These are phyloP conservation scores for Plasmodium ovale DNA, from an alignment of 169 alveolate species.

Conservation along the genomic window DNA sequence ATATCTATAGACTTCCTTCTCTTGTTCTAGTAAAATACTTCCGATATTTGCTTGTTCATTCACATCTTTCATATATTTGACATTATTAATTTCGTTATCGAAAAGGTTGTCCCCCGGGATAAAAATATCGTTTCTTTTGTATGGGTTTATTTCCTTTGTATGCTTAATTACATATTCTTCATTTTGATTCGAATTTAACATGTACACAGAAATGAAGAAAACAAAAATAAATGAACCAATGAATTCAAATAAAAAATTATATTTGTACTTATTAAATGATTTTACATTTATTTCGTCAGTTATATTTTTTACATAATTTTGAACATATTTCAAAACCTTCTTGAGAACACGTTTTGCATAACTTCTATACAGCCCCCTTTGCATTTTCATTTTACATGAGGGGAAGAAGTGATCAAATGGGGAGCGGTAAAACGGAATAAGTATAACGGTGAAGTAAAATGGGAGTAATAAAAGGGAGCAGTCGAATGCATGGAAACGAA, in stretches of 20 bases:
- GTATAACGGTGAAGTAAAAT: background rate
- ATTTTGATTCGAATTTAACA: constrained; percentile 62
- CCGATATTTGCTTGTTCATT: background rate
- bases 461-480: no score
- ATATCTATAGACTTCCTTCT: background rate
- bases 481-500: no score
- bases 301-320: constrained; percentile 48
- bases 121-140: constrained; percentile 41
- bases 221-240: constrained; percentile 73
- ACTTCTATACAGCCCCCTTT: constrained; percentile 22
- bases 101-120: constrained; percentile 22
- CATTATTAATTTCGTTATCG: constrained; percentile 38
- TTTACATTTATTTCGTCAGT: constrained; percentile 65
- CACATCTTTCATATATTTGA: constrained; percentile 7
- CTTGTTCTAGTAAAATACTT: constrained; percentile 22
- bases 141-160: constrained; percentile 48
- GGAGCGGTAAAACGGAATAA: background rate
- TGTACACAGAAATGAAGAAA: constrained; percentile 55
- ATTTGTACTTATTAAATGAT: constrained; percentile 65
- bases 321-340: constrained; percentile 8
- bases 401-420: background rate
- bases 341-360: constrained; percentile 14
- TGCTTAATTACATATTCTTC: constrained; percentile 66
- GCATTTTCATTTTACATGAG: constrained; percentile 54
- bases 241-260: constrained; percentile 66